Percentiles rank a stretch among this genome's conserved stretches.
These are phyloP conservation scores for Zoysia pacifica DNA, from an alignment of 176 grass and related monocot genomes.

Conservation along the genomic window DNA sequence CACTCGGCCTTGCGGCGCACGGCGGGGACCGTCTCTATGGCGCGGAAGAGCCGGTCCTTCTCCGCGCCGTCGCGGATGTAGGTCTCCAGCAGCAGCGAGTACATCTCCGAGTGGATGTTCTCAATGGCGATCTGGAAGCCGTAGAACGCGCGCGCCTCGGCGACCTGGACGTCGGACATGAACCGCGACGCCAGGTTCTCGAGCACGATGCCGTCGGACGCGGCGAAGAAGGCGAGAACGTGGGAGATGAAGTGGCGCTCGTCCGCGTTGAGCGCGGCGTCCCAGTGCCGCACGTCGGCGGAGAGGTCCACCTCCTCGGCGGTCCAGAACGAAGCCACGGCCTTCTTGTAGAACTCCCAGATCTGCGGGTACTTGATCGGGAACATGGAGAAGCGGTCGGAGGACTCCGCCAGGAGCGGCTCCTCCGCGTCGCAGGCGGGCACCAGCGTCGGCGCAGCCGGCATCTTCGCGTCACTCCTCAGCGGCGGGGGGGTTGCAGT, in stretches of 20 bases:
- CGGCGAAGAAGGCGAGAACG: constrained; percentile 90
- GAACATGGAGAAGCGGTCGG: constrained; percentile 83
- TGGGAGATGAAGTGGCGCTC: constrained; percentile 97
- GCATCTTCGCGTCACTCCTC: constrained; percentile 41
- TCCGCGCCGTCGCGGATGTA: constrained; percentile 76
- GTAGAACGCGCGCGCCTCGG: constrained; percentile 88
- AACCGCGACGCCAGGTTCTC: constrained; percentile 87
- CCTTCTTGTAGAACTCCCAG: constrained; percentile 94
- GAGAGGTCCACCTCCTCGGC: constrained; percentile 86
- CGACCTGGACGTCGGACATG: constrained; percentile 89
- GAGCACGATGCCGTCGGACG: constrained; percentile 92
- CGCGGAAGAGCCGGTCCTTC: constrained; percentile 78
- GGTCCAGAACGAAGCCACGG: constrained; percentile 89
- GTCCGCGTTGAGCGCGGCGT: constrained; percentile 48
- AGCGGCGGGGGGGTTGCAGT: neutral
- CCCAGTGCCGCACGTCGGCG: constrained; percentile 65
- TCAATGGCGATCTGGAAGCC: constrained; percentile 97
- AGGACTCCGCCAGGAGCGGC: constrained; percentile 67
- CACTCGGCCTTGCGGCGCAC: constrained; percentile 80
- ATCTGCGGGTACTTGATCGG: constrained; percentile 65
- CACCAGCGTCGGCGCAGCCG: constrained; percentile 47
- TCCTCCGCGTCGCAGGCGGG: constrained; percentile 68
- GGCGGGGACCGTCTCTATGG: constrained; percentile 70
- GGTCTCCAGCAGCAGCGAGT: constrained; percentile 80
- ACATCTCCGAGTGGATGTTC: constrained; percentile 99